These are phyloP conservation scores for Suhomyces canberraensis DNA, from an alignment of 805 yeast species.

Conservation along the genomic window DNA sequence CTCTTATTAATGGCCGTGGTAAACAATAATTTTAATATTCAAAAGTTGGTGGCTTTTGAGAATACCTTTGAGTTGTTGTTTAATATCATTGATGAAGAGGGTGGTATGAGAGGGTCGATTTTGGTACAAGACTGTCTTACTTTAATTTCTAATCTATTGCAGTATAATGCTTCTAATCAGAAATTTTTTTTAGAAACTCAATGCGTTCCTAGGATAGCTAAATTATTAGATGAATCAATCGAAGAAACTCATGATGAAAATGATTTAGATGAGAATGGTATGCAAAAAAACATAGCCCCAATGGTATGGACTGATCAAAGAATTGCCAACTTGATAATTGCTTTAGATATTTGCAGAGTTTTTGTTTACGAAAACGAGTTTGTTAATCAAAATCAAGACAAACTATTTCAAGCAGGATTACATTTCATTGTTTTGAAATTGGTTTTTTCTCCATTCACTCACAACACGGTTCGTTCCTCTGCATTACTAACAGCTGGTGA, in stretches of 20 bases:
- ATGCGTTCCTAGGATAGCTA: slow-evolving; percentile 63
- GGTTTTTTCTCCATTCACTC: slow-evolving; percentile 64
- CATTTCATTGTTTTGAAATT: slow-evolving; percentile 64
- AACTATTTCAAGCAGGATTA: slow-evolving; percentile 57
- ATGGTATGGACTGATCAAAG: slow-evolving; percentile 80
- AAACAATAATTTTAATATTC: slow-evolving; percentile 78
- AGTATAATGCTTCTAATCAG: slow-evolving; percentile 87
- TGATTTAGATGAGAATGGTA: slow-evolving; percentile 15
- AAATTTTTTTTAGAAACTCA: slow-evolving; percentile 83
- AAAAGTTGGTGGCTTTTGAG: slow-evolving; percentile 91
- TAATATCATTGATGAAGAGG: slow-evolving; percentile 78
- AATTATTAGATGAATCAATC: slow-evolving; percentile 60
- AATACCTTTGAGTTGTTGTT: slow-evolving; percentile 83
- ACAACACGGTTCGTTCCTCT: slow-evolving; percentile 60
- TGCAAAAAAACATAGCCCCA: slow-evolving; percentile 20
- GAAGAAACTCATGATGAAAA: slow-evolving; percentile 23
- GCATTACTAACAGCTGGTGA: slow-evolving; percentile 78
- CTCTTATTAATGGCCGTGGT: slow-evolving; percentile 80
- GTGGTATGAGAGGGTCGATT: slow-evolving; percentile 83
- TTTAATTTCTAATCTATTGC: slow-evolving; percentile 65
- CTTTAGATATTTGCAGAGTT: slow-evolving; percentile 68
- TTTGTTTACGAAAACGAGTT: slow-evolving; percentile 76
- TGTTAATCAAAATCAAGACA: slow-evolving; percentile 57
- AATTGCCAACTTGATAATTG: slow-evolving; percentile 58
- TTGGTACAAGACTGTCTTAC: slow-evolving; percentile 90